Percentiles rank a stretch among this genome's conserved stretches.
Conservation (phyloP, 768 basidiomycete genomes). For the Lentinula guzmanii region DNA sequence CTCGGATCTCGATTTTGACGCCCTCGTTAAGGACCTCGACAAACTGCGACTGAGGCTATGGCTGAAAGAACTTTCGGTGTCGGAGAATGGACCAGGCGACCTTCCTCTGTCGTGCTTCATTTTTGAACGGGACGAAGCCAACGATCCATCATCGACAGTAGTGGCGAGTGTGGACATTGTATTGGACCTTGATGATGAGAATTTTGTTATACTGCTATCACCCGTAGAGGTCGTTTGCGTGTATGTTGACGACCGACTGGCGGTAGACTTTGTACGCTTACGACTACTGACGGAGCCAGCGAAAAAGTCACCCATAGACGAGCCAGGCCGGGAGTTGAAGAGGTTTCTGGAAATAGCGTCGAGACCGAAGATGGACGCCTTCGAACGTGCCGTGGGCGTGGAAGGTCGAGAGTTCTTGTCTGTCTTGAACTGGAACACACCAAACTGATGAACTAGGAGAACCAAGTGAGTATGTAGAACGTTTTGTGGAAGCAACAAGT, state of each 20-base stretch:
- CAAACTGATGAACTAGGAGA: conserved; percentile 75
- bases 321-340: conserved; percentile 66
- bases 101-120: conserved; percentile 29
- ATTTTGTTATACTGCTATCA: conserved; percentile 64
- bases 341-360: conserved; percentile 89
- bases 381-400: conserved; percentile 77
- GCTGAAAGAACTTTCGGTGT: conserved; percentile 43
- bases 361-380: conserved; percentile 82
- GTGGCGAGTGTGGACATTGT: conserved; percentile 64
- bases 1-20: conserved; percentile 32
- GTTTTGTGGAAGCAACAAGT: conserved; percentile 17
- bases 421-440: conserved; percentile 83
- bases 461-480: not conserved
- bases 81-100: conserved; percentile 37
- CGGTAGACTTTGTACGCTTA: conserved; percentile 62
- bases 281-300: conserved; percentile 65
- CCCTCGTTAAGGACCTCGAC: conserved; percentile 25
- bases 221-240: conserved; percentile 65
- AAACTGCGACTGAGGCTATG: conserved; percentile 28
- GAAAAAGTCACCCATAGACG: conserved; percentile 70
- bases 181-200: conserved; percentile 58
- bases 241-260: conserved; percentile 67
- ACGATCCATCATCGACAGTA: conserved; percentile 59
- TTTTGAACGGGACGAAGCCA: conserved; percentile 41
- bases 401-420: conserved; percentile 69